Base-by-base conservation (phyloP, 2,329 filamentous ascomycete genomes). In the Hypoxylon sp. region DNA sequence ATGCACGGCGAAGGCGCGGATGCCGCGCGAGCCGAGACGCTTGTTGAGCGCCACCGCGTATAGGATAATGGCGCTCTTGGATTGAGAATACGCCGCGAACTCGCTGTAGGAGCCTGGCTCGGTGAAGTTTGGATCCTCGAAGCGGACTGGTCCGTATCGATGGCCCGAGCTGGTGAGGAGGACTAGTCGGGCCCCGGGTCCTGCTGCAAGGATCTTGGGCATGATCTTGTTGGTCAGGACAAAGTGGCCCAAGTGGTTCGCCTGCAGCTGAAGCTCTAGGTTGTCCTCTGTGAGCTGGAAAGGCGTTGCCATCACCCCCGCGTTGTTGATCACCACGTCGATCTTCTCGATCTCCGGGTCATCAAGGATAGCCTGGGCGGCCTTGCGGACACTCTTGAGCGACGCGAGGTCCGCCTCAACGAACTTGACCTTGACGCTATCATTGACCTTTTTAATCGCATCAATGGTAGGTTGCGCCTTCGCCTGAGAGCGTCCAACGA, bases 41-140 rank as follows among this genome's bases (percentile, higher is more conserved):
- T 73, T 72, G 31, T 79, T 81, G 29, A 84, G 75, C 0, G 75
- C 79, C 1, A 81, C 69, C 1, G 81, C 77, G 68, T 82, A 82
- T 37, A 85, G 71, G 51, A 85, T 80, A 58, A 83, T 83, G 19
- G 82, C 83, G 3, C 81, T 81, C 76, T 86, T 86, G 46, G 76
- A 75, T 61, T 84, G 81, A 3, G 80, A 81, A 72, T 85, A 85
- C 3, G 78, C 78, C 8, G 71, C 70, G 72, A 80, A 82, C 29
- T 72, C 75, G 39, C 66, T 73, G 71, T 82, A 83, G 1, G 75
- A 73, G 37, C 72, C 76, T 2, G 69, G 72, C 39, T 61, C 63
- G 6, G 70, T 57, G 61, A 70, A 78, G 57, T 75, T 78, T 24
- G 77, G 76, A 62, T 79, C 76, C 3, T 72, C 59, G 66, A 76